A percentile compares a stretch with the other conserved stretches of the same genome.
Conservation (phyloP, 148 eudicot species). For the Rhododendron mucronatum region DNA sequence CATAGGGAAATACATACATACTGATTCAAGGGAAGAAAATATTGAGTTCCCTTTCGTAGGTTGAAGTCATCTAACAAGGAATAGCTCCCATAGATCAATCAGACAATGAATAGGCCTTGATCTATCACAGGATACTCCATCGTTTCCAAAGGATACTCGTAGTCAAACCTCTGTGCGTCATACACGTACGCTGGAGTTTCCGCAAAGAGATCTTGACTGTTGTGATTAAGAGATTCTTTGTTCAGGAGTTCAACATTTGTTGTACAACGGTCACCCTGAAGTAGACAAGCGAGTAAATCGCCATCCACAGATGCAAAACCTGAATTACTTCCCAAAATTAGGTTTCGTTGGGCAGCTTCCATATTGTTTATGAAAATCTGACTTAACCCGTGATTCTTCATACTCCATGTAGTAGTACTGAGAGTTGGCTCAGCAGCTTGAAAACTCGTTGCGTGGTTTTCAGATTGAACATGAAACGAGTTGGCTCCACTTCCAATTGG, state of each 20-base stretch:
- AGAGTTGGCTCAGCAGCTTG: constrained; percentile 28
- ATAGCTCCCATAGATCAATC: constrained; percentile 16
- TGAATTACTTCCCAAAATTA: constrained; percentile 26
- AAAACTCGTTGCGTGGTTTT: constrained; percentile 19
- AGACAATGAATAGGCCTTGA: constrained; percentile 65
- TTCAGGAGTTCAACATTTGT: constrained; percentile 35
- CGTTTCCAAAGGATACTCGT: constrained; percentile 47
- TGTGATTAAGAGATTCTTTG: constrained; percentile 30
- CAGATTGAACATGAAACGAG: constrained; percentile 23
- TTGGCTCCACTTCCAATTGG: constrained; percentile 18
- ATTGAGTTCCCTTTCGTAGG: background rate
- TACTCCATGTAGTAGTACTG: constrained; percentile 20
- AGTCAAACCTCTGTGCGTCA: constrained; percentile 49
- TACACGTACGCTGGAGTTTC: constrained; percentile 34
- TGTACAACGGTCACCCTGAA: constrained; percentile 36
- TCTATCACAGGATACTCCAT: constrained; percentile 62
- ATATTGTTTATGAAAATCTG: constrained; percentile 28
- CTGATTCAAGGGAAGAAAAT: constrained; percentile 1
- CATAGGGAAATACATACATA: background rate
- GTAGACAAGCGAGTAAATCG: constrained; percentile 31
- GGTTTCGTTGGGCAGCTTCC: constrained; percentile 34
- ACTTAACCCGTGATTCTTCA: constrained; percentile 28
- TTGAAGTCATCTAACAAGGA: background rate
- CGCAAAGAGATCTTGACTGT: constrained; percentile 32
- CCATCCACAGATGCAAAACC: constrained; percentile 34